Base-by-base conservation (phyloP, 2,329 filamentous ascomycete species). In the Orbilia blumenaviensis region DNA sequence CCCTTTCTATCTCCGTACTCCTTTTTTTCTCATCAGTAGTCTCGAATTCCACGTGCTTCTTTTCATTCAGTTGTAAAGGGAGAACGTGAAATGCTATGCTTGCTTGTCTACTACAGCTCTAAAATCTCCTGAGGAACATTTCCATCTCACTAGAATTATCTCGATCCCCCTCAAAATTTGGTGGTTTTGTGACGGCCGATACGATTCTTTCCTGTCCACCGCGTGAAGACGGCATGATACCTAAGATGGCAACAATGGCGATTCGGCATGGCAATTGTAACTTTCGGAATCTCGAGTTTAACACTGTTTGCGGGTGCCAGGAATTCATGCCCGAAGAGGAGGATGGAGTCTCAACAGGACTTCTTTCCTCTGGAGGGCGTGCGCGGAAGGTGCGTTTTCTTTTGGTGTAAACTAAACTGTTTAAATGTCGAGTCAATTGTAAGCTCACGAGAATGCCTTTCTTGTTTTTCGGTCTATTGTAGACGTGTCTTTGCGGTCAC, bases 401-500 rank as follows among this genome's bases (percentile, higher is more conserved):
- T 16, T 63, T 58, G n/a, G 62, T 61, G 54, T 62, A 62, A 67
- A 54, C 54, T 25, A 25, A 25, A 41, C n/a, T n/a, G 7, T 5
- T 12, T 12, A 12, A n/a, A 44, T 29, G 6, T 36, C 23, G 44
- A 14, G 36, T n/a, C 29, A 29, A 46, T 71, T 63, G 56, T 56
- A 54, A 56, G 36, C 56, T 74, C 27, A 74, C 60, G 23, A 38
- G 27, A 29, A 25, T 36, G n/a, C n/a, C n/a, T n/a, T n/a, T 8
- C 7, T 25, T 23, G 14, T 23, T 44, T 36, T 56, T 42, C n/a
- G n/a, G n/a, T n/a, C n/a, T n/a, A n/a, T n/a, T n/a, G 38, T 67
- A 75, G 71, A 75, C 63, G 62, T 75, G 71, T 75, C 64, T 75
- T 42, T 75, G 71, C 48, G 71, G 71, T 21, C 71, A 75, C 41